Conservation (phyloP, 176 grass and related monocot species). For the Pontederia crassipes region DNA sequence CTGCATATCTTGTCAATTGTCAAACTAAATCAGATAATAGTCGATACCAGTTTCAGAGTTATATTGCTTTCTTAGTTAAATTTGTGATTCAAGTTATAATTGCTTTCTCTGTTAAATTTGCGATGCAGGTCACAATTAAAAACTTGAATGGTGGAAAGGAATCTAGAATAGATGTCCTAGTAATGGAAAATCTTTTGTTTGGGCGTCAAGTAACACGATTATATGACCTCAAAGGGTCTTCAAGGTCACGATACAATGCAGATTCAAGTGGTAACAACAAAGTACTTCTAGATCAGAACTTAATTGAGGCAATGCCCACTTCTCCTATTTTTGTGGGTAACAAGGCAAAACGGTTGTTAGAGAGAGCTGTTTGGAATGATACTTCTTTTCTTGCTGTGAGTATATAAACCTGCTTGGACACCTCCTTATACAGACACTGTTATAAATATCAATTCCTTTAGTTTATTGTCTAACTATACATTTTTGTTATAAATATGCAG, state of each 20-base stretch:
- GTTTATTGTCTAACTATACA: not conserved
- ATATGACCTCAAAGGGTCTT: conserved; percentile 97
- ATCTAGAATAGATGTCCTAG: conserved; percentile 88
- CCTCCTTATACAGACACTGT: conserved; percentile 8
- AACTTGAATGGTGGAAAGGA: conserved; percentile 84
- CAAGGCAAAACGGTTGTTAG: conserved; percentile 68
- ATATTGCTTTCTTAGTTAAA: not conserved
- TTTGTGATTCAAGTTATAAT: not conserved
- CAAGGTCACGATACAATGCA: conserved; percentile 51
- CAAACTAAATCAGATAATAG: no score
- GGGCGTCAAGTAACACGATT: conserved; percentile 73
- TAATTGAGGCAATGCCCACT: conserved; percentile 56
- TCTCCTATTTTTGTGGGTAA: conserved; percentile 85
- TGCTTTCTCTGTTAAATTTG: not conserved
- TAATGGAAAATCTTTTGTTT: conserved; percentile 99
- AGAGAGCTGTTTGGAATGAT: conserved; percentile 91
- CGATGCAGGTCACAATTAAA: conserved; percentile 75
- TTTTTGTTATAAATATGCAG: conserved; percentile 33
- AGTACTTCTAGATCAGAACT: conserved; percentile 88
- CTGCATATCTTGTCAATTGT: no score
- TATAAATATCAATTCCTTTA: not conserved
- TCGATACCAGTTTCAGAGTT: no score
- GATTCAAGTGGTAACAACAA: conserved; percentile 38
- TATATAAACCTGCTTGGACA: conserved; percentile 21
- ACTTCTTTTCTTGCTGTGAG: conserved; percentile 80